Base-by-base conservation (phyloP, 768 basidiomycete genomes). In the Auricularia heimuer region DNA sequence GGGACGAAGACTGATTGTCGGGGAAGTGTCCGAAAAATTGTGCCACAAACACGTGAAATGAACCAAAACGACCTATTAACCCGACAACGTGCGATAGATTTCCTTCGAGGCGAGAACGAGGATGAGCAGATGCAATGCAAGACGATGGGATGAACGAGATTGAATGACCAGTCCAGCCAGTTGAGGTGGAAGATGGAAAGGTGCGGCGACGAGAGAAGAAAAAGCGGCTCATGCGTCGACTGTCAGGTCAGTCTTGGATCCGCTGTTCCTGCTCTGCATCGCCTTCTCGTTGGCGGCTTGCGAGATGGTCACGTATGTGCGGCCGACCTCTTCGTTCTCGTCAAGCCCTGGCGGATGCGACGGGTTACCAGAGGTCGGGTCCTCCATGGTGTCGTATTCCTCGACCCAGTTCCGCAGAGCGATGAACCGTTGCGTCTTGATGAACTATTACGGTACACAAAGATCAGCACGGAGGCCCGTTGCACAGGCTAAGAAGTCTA, bases 261-360 rank as follows among this genome's bases (percentile, higher is more conserved):
- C 34, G 56, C 29, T 24, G 29, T 42, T 42, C 39, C 56, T 24
- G 34, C 24, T 60, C 29, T 60, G 56, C 56, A 60, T 60, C 14
- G 56, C 56, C 29, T 60, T 60, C 75, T 92, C 88, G 71, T 85
- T 86, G 35, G 85, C 92, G 71, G 85, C 85, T 69, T 89, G 88
- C 51, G 92, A 93, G 63, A 94, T 80, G 16, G 92, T 94, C 70
- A 93, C 85, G 72, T 94, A 93, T 16, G 92, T 89, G 62, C 92
- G 87, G 65, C 92, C 92, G 54, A 83, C 79, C 75, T 92, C 91
- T 69, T 92, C 89, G 14, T 81, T 75, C 8, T 75, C 75, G 60
- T 73, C 78, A 44, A 91, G 77, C 66, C 90, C 90, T 34, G 91
- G 90, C 6, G 90, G 84, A 76, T 34, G 87, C 86, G 54, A 74